Conservation (phyloP, 495 filamentous ascomycete species). For the Chaetomidium leptoderma region DNA sequence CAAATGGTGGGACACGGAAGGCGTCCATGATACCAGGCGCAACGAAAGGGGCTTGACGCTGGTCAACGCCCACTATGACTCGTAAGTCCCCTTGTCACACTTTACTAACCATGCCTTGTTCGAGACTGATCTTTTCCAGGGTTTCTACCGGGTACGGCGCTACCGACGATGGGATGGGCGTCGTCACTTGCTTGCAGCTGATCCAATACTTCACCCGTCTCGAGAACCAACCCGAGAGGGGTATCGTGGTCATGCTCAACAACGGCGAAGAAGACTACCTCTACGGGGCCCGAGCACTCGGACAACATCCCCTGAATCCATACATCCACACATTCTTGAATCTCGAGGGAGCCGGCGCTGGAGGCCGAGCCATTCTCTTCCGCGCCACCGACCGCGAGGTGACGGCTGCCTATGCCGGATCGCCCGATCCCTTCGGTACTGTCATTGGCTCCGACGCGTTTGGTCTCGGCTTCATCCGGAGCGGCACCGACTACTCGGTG, state of each 20-base stretch:
- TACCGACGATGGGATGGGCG: constrained; percentile 89
- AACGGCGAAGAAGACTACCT: constrained; percentile 95
- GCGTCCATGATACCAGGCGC: constrained; percentile 40
- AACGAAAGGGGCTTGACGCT: constrained; percentile 70
- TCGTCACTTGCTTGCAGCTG: constrained; percentile 81
- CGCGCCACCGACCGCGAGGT: constrained; percentile 84
- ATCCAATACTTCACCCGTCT: constrained; percentile 78
- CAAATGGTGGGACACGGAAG: constrained; percentile 57
- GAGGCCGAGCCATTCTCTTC: constrained; percentile 83
- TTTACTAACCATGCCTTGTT: too few species aligned
- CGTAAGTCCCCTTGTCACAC: constrained; percentile 26
- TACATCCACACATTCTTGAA: constrained; percentile 86
- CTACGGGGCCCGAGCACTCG: constrained; percentile 83
- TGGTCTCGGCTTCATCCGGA: constrained; percentile 66
- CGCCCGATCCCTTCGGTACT: constrained; percentile 74
- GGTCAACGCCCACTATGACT: constrained; percentile 93
- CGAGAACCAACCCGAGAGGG: constrained; percentile 70
- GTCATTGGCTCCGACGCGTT: constrained; percentile 82
- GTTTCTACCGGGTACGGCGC: constrained; percentile 86
- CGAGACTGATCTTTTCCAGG: constrained; percentile 39
- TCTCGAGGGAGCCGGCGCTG: constrained; percentile 90
- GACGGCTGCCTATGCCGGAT: constrained; percentile 67
- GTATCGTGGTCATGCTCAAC: constrained; percentile 83
- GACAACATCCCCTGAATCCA: constrained; percentile 70
- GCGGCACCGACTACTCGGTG: constrained; percentile 85